Conservation (phyloP, 371 early-diverging fungal species). For the Mortierella sp. region DNA sequence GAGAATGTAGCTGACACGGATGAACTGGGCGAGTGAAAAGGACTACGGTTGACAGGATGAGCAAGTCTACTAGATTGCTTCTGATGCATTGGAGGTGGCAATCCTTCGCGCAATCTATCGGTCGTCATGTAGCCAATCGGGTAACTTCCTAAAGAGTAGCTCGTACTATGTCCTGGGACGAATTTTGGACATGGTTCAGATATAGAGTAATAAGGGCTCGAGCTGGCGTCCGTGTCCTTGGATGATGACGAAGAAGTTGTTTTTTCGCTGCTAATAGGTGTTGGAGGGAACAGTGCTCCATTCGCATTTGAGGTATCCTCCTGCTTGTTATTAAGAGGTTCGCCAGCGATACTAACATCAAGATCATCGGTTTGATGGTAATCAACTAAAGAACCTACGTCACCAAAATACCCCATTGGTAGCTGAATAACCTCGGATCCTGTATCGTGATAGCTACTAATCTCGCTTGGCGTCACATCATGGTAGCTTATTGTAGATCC, state of each 20-base stretch:
- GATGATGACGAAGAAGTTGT: not conserved
- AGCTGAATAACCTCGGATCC: constrained; percentile 7
- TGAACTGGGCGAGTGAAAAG: constrained; percentile 33
- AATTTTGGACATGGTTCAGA: not conserved
- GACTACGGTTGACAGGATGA: constrained; percentile 14
- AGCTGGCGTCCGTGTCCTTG: not conserved
- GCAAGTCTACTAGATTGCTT: constrained; percentile 9
- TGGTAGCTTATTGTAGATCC: constrained; percentile 43
- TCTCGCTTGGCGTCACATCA: constrained; percentile 35
- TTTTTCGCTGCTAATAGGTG: not conserved
- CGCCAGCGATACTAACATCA: not conserved
- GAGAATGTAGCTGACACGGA: constrained; percentile 47
- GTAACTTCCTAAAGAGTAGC: constrained; percentile 5
- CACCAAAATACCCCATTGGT: constrained; percentile 7
- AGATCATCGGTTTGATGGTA: not conserved
- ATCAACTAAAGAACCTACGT: not conserved
- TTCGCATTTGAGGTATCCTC: not conserved
- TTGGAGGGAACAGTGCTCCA: not conserved
- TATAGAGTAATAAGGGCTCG: not conserved
- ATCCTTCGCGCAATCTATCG: not conserved
- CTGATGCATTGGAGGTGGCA: constrained; percentile 2
- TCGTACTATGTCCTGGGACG: not conserved
- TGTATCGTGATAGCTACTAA: constrained; percentile 22
- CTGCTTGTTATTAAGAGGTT: not conserved
- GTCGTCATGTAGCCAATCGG: not conserved